These are phyloP conservation scores for Plasmodium chabaudi DNA, from an alignment of 169 alveolate genomes.

Conservation along the genomic window DNA sequence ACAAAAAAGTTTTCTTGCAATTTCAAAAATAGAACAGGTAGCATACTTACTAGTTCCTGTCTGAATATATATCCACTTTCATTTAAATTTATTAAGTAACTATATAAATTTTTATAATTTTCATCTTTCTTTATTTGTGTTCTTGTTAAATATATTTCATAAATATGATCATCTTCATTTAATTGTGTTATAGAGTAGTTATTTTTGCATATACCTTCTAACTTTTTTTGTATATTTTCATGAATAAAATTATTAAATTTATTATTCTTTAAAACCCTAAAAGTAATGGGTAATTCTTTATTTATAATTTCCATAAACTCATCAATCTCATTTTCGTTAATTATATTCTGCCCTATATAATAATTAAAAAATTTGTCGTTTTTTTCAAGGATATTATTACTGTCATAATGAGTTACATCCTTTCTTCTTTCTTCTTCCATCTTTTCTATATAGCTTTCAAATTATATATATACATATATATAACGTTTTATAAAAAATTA, in stretches of 20 bases:
- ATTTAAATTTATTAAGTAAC: conserved; percentile 86
- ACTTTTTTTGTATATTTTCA: conserved; percentile 57
- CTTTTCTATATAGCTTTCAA: conserved; percentile 45
- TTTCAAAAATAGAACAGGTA: conserved; percentile 94
- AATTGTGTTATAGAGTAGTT: conserved; percentile 49
- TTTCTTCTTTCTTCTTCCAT: conserved; percentile 73
- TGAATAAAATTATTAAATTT: conserved; percentile 55
- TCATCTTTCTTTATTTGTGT: conserved; percentile 80
- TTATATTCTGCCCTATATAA: conserved; percentile 80
- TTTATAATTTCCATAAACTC: conserved; percentile 77
- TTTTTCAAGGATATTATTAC: conserved; percentile 48
- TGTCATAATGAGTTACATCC: conserved; percentile 27
- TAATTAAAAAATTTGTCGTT: conserved; percentile 79
- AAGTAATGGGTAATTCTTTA: conserved; percentile 81
- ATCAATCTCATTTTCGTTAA: conserved; percentile 77
- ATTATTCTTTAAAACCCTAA: conserved; percentile 76
- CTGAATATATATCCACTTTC: conserved; percentile 95
- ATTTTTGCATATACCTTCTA: conserved; percentile 38
- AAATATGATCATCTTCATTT: conserved; percentile 73
- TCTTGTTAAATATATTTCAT: conserved; percentile 74
- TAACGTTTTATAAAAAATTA: background rate
- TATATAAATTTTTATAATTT: conserved; percentile 75
- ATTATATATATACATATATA: conserved; percentile 7
- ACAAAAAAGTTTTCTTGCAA: conserved; percentile 91
- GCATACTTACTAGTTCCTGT: conserved; percentile 97